These are phyloP conservation scores for Neurospora discreta DNA, from an alignment of 495 filamentous ascomycete species.

Conservation along the genomic window DNA sequence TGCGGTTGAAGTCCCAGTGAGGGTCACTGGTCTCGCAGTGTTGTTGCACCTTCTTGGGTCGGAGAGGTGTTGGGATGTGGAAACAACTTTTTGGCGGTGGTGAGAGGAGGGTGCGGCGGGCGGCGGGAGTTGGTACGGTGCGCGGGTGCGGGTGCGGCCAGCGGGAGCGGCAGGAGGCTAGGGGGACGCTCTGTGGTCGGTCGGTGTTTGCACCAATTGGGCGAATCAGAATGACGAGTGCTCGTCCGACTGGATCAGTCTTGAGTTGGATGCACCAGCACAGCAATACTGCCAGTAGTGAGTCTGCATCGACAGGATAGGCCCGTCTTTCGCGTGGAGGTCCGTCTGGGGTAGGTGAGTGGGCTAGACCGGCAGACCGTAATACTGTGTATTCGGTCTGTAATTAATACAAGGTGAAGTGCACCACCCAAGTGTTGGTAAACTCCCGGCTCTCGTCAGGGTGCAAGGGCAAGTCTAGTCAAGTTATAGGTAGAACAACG, in stretches of 20 bases:
- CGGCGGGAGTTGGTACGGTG: slow-evolving; percentile 17
- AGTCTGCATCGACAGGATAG: neutral
- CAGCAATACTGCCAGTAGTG: slow-evolving; percentile 5
- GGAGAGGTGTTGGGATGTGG: neutral
- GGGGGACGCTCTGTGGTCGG: neutral
- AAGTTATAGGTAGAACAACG: neutral
- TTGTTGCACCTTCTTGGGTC: slow-evolving; percentile 6
- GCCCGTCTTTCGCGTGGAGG: neutral
- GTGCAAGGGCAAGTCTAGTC: neutral
- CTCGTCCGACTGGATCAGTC: slow-evolving; percentile 8
- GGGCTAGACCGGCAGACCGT: neutral
- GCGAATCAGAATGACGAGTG: slow-evolving; percentile 21
- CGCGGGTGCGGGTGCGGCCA: neutral
- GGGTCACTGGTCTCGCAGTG: slow-evolving; percentile 16
- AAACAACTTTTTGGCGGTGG: slow-evolving; percentile 12
- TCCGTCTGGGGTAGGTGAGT: neutral
- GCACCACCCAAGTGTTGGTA: too few relatives aligned
- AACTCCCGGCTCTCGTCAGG: neutral
- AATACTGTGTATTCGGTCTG: neutral
- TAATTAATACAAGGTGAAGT: neutral
- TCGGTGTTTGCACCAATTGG: slow-evolving; percentile 24
- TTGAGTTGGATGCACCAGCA: slow-evolving; percentile 8
- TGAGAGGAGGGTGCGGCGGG: slow-evolving; percentile 16
- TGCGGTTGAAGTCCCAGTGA: slow-evolving; percentile 12
- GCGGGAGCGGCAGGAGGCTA: slow-evolving; percentile 19